A percentile compares a stretch with the other conserved stretches of the same genome.
phyloP scores from a whole-genome alignment of 2,329 filamentous ascomycete species.

The Phyllosticta citriasiana region DNA sequence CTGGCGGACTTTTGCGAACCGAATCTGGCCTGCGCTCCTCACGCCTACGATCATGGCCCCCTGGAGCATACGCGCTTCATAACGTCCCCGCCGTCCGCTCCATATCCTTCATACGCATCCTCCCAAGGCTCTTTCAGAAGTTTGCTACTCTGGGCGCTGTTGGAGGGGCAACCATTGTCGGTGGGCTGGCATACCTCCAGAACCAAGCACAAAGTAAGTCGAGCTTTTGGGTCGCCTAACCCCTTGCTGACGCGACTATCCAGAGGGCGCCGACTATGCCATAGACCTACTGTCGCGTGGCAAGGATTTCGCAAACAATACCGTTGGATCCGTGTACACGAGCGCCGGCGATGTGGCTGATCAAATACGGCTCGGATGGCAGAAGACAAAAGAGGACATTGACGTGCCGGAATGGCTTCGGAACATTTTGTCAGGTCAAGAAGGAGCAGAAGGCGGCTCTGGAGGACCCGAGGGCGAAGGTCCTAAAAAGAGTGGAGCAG shows the following conservation, averaged over 20 bases:
- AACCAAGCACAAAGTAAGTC: constrained; percentile 59
- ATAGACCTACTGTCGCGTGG: constrained; percentile 66
- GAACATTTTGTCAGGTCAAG: constrained; percentile 47
- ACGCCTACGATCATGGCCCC: constrained; percentile 50
- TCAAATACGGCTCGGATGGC: constrained; percentile 72
- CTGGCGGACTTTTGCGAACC: constrained; percentile 58
- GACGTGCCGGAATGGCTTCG: constrained; percentile 70
- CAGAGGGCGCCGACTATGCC: constrained; percentile 67
- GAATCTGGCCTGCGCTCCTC: constrained; percentile 32
- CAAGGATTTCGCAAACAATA: constrained; percentile 57
- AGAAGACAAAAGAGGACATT: constrained; percentile 69
- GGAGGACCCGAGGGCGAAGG: constrained; percentile 31
- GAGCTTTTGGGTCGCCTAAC: background rate
- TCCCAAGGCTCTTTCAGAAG: constrained; percentile 87
- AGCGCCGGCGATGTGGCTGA: constrained; percentile 65
- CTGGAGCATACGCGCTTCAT: constrained; percentile 69
- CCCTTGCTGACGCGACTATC: constrained; percentile 29
- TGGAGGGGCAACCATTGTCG: constrained; percentile 80
- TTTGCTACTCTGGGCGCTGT: constrained; percentile 80
- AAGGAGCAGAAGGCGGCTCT: constrained; percentile 28
- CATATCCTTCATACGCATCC: constrained; percentile 55
- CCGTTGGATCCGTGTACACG: constrained; percentile 60
- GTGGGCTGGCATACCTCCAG: constrained; percentile 82
- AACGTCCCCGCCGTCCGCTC: constrained; percentile 58
- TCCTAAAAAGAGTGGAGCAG: constrained; percentile 43